phyloP scores from a whole-genome alignment of 352 stramenopile species.

The Phytophthora idaei region DNA sequence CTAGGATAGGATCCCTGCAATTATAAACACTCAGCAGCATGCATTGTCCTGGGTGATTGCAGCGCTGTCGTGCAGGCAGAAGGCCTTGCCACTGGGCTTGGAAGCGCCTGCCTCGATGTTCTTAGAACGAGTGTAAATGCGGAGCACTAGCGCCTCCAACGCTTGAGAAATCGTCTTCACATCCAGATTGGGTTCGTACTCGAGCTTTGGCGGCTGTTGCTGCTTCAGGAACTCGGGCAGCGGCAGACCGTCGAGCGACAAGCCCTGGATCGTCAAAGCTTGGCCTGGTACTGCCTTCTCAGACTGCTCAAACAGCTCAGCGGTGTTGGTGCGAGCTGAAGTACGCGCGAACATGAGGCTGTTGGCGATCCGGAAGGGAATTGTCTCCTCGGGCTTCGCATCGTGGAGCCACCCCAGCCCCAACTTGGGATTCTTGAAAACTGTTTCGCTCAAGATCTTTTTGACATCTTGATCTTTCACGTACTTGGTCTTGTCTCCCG shows the following conservation, averaged over 20 bases:
- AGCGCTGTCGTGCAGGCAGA: neutral
- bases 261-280: slow-evolving; percentile 2
- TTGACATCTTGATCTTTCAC: slow-evolving; percentile 4
- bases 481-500: slow-evolving; percentile 2
- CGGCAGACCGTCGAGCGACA: neutral
- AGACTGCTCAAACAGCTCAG: slow-evolving; percentile 6
- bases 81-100: slow-evolving; percentile 4
- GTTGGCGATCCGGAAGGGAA: slow-evolving; percentile 3
- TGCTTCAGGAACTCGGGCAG: slow-evolving; percentile 1
- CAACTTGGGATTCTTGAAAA: neutral
- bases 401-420: slow-evolving; percentile 3
- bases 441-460: neutral
- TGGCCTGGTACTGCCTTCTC: slow-evolving; percentile 2
- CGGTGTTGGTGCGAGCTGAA: slow-evolving; percentile 53
- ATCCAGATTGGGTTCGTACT: neutral
- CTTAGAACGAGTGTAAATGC: slow-evolving; percentile 3
- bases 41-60: neutral
- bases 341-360: slow-evolving; percentile 29
- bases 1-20: neutral
- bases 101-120: slow-evolving; percentile 4
- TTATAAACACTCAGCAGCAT: neutral
- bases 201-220: slow-evolving; percentile 2
- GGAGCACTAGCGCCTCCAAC: slow-evolving; percentile 2
- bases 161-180: slow-evolving; percentile 1
- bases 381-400: neutral